Percentiles rank a stretch among this genome's conserved stretches.
These are phyloP conservation scores for Phialophora verrucosa DNA, from an alignment of 2,329 filamentous ascomycete genomes.

Conservation along the genomic window DNA sequence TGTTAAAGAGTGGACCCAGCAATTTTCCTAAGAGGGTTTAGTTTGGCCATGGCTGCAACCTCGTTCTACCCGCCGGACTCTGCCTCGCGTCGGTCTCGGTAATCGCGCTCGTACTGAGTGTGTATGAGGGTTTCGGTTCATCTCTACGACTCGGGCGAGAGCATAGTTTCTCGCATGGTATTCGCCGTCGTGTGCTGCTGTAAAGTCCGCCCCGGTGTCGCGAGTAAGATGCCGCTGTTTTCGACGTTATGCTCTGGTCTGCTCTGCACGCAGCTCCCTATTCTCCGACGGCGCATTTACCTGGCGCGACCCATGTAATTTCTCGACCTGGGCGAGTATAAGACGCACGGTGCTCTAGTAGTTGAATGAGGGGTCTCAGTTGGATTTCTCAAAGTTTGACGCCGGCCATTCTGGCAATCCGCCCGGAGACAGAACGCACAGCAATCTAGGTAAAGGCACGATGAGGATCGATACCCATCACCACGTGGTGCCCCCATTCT, in stretches of 20 bases:
- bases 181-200: not conserved
- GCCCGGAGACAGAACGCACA: not conserved
- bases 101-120: too few species aligned
- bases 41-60: not conserved
- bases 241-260: too few species aligned
- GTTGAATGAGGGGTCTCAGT: too few species aligned
- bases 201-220: too few species aligned
- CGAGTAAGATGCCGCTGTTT: too few species aligned
- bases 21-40: not conserved
- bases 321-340: too few species aligned
- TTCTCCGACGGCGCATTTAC: too few species aligned
- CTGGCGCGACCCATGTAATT: too few species aligned
- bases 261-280: too few species aligned
- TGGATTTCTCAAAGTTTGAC: too few species aligned
- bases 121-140: too few species aligned
- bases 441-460: not conserved
- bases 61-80: not conserved
- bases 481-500: slow-evolving; percentile 3
- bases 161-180: not conserved
- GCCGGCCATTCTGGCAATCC: not conserved
- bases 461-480: slow-evolving; percentile 1
- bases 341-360: too few species aligned
- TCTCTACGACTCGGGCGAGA: not conserved
- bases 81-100: not conserved
- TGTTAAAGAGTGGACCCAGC: slow-evolving; percentile 1